Evolutionary conservation across 1,284 basidiomycete species (phyloP).

Genomic region (Cryptococcus hybrid): DNA sequence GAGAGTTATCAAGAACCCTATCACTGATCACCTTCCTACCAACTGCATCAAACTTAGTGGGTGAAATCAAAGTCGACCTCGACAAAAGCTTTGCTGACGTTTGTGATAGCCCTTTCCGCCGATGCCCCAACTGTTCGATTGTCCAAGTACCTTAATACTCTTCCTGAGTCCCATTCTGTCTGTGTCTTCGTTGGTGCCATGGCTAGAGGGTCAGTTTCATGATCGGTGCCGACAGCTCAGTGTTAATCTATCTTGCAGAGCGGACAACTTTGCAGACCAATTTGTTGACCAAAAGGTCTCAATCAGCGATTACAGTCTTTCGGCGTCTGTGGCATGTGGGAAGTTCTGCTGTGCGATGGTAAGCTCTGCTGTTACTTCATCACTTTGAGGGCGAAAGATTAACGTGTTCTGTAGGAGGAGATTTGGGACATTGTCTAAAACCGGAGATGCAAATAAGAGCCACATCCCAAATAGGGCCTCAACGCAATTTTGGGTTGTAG

Average conservation of each 20-base stretch:
- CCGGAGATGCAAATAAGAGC: neutral
- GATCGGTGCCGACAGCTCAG: neutral
- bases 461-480: neutral
- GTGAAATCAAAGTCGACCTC: conserved; percentile 39
- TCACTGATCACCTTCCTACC: conserved; percentile 90
- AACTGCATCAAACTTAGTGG: conserved; percentile 94
- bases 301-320: conserved; percentile 91
- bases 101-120: conserved; percentile 72
- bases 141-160: conserved; percentile 73
- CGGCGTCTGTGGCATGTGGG: conserved; percentile 94
- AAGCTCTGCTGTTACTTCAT: conserved; percentile 4
- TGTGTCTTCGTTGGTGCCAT: conserved; percentile 98
- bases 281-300: conserved; percentile 97
- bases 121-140: conserved; percentile 83
- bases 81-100: neutral
- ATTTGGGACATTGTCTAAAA: conserved; percentile 60
- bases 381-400: neutral
- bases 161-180: conserved; percentile 83
- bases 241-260: conserved; percentile 44
- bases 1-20: conserved; percentile 98
- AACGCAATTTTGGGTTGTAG: conserved; percentile 1
- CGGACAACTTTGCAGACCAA: conserved; percentile 92
- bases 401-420: conserved; percentile 51
- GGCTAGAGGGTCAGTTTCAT: conserved; percentile 67
- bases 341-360: conserved; percentile 68